A percentile compares a stretch with the other conserved stretches of the same genome.
Conservation (phyloP, 345 rosid species). For the Stellera chamaejasme region DNA sequence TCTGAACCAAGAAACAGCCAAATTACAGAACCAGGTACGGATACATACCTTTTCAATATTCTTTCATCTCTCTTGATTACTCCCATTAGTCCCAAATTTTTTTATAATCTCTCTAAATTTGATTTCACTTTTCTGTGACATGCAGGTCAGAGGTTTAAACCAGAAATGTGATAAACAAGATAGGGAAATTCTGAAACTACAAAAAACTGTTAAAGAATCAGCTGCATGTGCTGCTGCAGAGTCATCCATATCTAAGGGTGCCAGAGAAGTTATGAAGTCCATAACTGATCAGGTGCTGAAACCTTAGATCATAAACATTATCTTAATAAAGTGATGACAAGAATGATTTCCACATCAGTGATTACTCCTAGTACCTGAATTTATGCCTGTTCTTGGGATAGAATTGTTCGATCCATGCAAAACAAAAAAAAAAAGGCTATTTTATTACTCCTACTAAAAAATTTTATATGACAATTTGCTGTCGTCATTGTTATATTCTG, state of each 20-base stretch:
- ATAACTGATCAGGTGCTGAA: conserved; percentile 46
- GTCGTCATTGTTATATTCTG: background rate
- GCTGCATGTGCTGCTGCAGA: conserved; percentile 36
- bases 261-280: conserved; percentile 52
- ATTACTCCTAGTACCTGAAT: background rate
- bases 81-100: background rate
- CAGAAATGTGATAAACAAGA: conserved; percentile 61
- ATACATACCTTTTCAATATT: conserved; percentile 5
- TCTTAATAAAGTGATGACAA: background rate
- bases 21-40: conserved; percentile 64
- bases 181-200: conserved; percentile 45
- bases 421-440: no score
- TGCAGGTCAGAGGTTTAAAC: conserved; percentile 58
- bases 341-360: background rate
- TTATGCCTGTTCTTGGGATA: background rate
- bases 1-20: conserved; percentile 68
- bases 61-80: conserved; percentile 8
- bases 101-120: background rate
- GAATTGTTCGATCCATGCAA: no score
- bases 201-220: conserved; percentile 38
- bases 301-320: background rate
- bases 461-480: background rate
- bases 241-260: conserved; percentile 44
- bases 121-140: conserved; percentile 6
- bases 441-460: no score